Conservation (phyloP, 768 basidiomycete genomes). For the Suillus luteus region DNA sequence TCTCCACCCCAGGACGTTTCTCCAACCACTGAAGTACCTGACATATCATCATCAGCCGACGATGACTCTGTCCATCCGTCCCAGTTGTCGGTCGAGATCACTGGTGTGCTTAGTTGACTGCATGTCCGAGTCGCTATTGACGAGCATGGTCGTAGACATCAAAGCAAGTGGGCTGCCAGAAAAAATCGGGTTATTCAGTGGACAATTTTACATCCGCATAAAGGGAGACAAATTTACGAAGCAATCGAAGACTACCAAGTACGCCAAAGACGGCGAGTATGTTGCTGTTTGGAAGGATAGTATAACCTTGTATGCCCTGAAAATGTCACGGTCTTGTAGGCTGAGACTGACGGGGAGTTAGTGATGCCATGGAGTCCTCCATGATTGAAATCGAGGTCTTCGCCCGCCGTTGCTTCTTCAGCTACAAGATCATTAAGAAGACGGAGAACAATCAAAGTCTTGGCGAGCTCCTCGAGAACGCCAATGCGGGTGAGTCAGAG, state of each 20-base stretch:
- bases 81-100: constrained; percentile 31
- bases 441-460: constrained; percentile 36
- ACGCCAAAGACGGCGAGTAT: constrained; percentile 26
- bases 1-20: background rate
- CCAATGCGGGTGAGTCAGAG: constrained; percentile 28
- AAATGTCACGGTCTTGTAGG: background rate
- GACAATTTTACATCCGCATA: constrained; percentile 30
- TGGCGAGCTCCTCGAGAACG: constrained; percentile 34
- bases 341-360: constrained; percentile 5
- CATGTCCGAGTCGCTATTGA: background rate
- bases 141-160: constrained; percentile 24
- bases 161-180: constrained; percentile 37
- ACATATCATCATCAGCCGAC: background rate
- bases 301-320: constrained; percentile 26
- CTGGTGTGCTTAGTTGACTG: constrained; percentile 17
- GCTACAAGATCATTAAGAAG: constrained; percentile 36
- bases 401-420: constrained; percentile 34
- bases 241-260: constrained; percentile 30
- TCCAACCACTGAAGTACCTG: background rate
- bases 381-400: constrained; percentile 37
- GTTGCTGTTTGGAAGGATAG: constrained; percentile 32
- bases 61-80: background rate
- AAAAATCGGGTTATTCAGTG: constrained; percentile 33
- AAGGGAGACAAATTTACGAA: constrained; percentile 31
- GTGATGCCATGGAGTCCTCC: constrained; percentile 34